phyloP scores from a whole-genome alignment of 495 filamentous ascomycete genomes.

The Pseudoneurospora amorphoporcata region DNA sequence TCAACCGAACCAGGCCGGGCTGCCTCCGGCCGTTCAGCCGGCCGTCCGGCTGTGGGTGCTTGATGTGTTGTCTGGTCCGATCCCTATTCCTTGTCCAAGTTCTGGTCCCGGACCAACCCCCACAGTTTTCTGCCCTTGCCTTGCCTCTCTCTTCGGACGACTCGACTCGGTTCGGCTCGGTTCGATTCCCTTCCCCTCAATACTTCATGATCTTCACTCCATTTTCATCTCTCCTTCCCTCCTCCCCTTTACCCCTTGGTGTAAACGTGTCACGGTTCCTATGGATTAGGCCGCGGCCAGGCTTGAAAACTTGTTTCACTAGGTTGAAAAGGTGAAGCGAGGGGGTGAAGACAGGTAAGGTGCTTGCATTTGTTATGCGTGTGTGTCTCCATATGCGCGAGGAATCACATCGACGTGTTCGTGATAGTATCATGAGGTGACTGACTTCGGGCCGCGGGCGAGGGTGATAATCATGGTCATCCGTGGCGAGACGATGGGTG shows the following conservation, averaged over 20 bases:
- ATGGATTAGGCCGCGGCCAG: background rate
- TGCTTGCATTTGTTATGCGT: background rate
- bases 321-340: background rate
- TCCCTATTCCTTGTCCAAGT: background rate
- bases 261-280: background rate
- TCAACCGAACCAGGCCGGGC: background rate
- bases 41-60: background rate
- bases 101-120: background rate
- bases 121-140: too few relatives aligned
- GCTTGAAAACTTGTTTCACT: background rate
- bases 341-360: background rate
- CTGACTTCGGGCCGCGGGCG: background rate
- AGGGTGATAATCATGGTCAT: background rate
- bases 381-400: background rate
- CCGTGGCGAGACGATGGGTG: background rate
- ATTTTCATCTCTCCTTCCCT: background rate
- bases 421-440: background rate
- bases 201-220: background rate
- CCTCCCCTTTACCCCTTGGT: background rate
- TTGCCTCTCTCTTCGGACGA: too few relatives aligned
- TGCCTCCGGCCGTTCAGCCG: background rate
- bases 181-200: background rate
- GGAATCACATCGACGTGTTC: background rate
- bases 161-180: background rate
- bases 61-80: background rate